Percentiles rank a stretch among this genome's conserved stretches.
phyloP scores from a whole-genome alignment of 2,329 filamentous ascomycete genomes.

The Aspergillus quadrilineatus region DNA sequence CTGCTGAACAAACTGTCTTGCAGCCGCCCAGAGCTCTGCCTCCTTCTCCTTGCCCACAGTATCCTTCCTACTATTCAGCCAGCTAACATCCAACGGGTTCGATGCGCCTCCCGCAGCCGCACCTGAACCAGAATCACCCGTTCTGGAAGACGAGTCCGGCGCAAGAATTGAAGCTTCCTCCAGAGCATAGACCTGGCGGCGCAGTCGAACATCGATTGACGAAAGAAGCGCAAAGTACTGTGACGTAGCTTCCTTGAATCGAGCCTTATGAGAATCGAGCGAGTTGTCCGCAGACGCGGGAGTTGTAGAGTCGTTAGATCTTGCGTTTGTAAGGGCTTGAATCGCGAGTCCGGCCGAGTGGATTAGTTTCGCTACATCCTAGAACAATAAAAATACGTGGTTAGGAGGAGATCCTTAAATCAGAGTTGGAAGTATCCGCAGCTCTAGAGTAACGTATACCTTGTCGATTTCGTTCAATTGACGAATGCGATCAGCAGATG shows the following conservation, averaged over 20 bases:
- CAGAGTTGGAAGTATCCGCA: background rate
- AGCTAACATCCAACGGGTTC: slow-evolving; percentile 75
- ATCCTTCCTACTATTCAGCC: slow-evolving; percentile 82
- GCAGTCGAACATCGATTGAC: slow-evolving; percentile 70
- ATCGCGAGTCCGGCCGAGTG: slow-evolving; percentile 62
- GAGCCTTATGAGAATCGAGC: slow-evolving; percentile 57
- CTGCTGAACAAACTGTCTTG: slow-evolving; percentile 55
- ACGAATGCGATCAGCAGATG: slow-evolving; percentile 72
- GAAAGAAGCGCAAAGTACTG: slow-evolving; percentile 73
- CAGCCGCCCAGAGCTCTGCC: slow-evolving; percentile 70
- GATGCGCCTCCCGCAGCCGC: slow-evolving; percentile 28
- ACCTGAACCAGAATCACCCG: slow-evolving; percentile 31
- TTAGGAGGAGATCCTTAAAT: background rate
- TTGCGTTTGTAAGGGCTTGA: slow-evolving; percentile 59
- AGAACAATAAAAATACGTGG: background rate
- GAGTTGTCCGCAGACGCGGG: slow-evolving; percentile 39
- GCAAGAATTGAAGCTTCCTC: slow-evolving; percentile 77
- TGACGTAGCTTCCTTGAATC: slow-evolving; percentile 55
- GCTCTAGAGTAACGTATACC: slow-evolving; percentile 38
- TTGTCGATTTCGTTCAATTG: slow-evolving; percentile 79
- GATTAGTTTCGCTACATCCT: slow-evolving; percentile 57
- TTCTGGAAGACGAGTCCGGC: slow-evolving; percentile 38
- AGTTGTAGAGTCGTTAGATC: slow-evolving; percentile 32
- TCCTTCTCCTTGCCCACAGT: slow-evolving; percentile 82
- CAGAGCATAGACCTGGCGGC: slow-evolving; percentile 72